These are phyloP conservation scores for Nothomitra cinnamomea DNA, from an alignment of 2,329 filamentous ascomycete species.

Conservation along the genomic window DNA sequence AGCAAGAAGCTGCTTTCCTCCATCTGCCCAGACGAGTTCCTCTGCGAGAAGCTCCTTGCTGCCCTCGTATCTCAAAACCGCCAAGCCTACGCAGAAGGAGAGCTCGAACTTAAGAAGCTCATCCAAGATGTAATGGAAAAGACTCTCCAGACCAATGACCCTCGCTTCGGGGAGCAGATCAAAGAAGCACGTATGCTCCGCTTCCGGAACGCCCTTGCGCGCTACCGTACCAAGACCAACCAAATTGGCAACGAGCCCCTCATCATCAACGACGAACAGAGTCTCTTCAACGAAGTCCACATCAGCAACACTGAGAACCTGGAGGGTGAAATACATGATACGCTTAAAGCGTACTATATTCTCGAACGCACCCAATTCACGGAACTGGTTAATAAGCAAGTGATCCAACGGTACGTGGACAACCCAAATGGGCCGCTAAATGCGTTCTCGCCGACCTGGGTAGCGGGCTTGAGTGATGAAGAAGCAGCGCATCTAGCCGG, in stretches of 20 bases:
- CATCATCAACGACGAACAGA: too few relatives aligned
- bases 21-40: background rate
- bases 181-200: slow-evolving; percentile 6
- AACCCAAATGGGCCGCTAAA: background rate
- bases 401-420: background rate
- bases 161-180: slow-evolving; percentile 8
- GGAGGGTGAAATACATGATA: slow-evolving; percentile 39
- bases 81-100: background rate
- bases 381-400: slow-evolving; percentile 21
- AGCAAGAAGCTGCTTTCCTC: background rate
- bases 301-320: slow-evolving; percentile 22
- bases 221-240: slow-evolving; percentile 4
- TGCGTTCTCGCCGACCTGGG: background rate
- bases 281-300: background rate
- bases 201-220: slow-evolving; percentile 9
- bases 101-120: background rate
- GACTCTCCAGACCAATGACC: background rate
- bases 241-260: too few relatives aligned
- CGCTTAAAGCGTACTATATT: slow-evolving; percentile 43
- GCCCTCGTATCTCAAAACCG: background rate
- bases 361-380: slow-evolving; percentile 44
- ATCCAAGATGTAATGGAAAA: background rate
- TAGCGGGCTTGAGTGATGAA: background rate
- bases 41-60: background rate
- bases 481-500: background rate